Base-by-base conservation (phyloP, 306 rosid species). In the Trifolium subterraneum region DNA sequence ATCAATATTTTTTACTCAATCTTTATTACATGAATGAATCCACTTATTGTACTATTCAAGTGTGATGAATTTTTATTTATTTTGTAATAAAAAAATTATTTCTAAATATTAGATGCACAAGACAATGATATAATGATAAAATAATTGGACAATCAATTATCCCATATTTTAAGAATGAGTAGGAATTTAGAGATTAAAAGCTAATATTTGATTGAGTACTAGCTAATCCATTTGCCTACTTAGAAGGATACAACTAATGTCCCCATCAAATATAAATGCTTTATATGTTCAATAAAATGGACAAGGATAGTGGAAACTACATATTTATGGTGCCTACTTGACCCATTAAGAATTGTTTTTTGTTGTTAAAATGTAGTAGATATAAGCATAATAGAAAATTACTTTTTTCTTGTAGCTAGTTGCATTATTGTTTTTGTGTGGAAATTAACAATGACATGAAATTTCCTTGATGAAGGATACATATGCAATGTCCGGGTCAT, bases 401-500 rank as follows among this genome's bases (percentile, higher is more conserved):
- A 56, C 58, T 64, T 59, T 66, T n/a, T 76, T 78, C 66, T 62
- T 47, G 65, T 64, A 56, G 66, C 70, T 69, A 69, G 66, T 36
- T 64, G 31, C 75, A 75, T 75, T 72, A 15, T 81, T 78, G 81
- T 78, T 80, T 81, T 74, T 56, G 10, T 71, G 60, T 64, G 78
- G 83, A 64, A 73, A n/a, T n/a, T n/a, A n/a, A 84, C 73, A 61
- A 44, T 73, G 87, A 74, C 85, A 58, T 77, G 73, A 78, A 74
- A 58, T 78, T 65, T 75, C 78, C 78, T 65, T 58, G 70, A 73
- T 84, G 35, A 55, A 41, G 68, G 22, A n/a, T 75, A 38, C 51
- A 19, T 25, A 70, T 73, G 83, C 67, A 58, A 65, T 75, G 86
- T 71, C 74, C 31, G 48, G 68, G 71, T 74, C 68, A 67, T 62